Evolutionary conservation across 306 rosid genomes (phyloP).

Genomic region (Fragaria vesca): DNA sequence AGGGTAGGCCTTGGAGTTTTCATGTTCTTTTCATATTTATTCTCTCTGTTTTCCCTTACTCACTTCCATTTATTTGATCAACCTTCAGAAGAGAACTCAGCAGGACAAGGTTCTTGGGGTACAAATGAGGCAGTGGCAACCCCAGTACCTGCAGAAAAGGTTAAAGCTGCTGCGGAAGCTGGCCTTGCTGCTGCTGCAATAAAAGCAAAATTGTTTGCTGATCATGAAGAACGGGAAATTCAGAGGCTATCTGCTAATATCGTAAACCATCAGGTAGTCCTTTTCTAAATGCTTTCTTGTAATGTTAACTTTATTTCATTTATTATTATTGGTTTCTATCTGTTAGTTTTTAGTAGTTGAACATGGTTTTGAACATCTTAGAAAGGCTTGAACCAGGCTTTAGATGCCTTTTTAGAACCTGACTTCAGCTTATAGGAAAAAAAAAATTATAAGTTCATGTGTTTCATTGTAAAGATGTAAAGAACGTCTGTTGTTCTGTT

Average conservation of each 20-base stretch:
- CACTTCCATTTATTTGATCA: conserved; percentile 9
- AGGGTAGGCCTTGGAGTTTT: conserved; percentile 50
- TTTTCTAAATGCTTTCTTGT: conserved; percentile 8
- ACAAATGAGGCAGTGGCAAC: conserved; percentile 57
- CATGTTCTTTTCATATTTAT: background rate
- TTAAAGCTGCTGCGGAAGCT: conserved; percentile 82
- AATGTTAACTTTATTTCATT: background rate
- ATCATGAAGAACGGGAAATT: conserved; percentile 99
- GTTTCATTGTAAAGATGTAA: background rate
- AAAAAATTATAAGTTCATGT: background rate
- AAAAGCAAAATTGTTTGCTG: conserved; percentile 94
- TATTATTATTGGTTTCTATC: background rate
- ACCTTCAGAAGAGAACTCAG: conserved; percentile 63
- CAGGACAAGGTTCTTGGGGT: conserved; percentile 50
- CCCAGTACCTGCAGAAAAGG: conserved; percentile 67
- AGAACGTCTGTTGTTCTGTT: background rate
- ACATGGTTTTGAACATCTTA: conserved; percentile 25
- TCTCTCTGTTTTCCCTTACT: background rate
- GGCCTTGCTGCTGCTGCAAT: conserved; percentile 98
- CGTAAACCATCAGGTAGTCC: conserved; percentile 80
- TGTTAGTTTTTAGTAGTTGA: background rate
- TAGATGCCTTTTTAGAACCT: conserved; percentile 13
- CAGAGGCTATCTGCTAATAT: conserved; percentile 97
- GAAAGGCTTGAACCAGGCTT: conserved; percentile 22
- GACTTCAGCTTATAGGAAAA: background rate